phyloP scores from a whole-genome alignment of 108 stramenopile species.

The Nitzschia sp. region DNA sequence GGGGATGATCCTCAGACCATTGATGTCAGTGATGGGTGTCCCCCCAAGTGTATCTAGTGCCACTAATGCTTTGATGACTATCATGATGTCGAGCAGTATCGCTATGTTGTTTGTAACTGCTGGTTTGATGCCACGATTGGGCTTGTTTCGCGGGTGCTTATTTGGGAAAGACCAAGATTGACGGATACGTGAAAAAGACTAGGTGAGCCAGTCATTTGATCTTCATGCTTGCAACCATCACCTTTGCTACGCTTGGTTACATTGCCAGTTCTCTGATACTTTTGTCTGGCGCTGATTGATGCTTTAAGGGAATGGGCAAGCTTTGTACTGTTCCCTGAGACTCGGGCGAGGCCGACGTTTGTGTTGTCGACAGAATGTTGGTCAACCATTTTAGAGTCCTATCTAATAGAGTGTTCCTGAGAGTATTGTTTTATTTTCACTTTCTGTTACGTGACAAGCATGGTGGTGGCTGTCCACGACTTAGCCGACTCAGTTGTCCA shows the following conservation, averaged over 20 bases:
- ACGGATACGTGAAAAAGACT: conserved; percentile 62
- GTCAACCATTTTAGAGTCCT: background rate
- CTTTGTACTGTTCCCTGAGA: conserved; percentile 45
- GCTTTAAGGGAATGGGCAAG: conserved; percentile 53
- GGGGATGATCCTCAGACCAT: conserved; percentile 71
- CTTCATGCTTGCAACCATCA: conserved; percentile 58
- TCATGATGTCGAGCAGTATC: conserved; percentile 69
- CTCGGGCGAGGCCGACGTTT: conserved; percentile 9
- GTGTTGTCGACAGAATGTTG: conserved; percentile 9
- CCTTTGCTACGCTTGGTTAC: conserved; percentile 59
- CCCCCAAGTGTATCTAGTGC: conserved; percentile 67
- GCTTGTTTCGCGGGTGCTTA: conserved; percentile 60
- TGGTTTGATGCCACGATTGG: conserved; percentile 56
- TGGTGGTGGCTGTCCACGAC: no score
- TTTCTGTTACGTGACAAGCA: no score
- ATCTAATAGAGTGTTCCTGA: no score
- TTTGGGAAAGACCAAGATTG: conserved; percentile 64
- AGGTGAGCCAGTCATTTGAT: conserved; percentile 56
- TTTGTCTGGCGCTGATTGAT: conserved; percentile 47
- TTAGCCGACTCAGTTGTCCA: no score
- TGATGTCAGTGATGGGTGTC: conserved; percentile 77
- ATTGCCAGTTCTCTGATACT: conserved; percentile 50
- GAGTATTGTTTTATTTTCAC: no score
- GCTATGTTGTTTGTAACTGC: conserved; percentile 66
- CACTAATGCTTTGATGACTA: conserved; percentile 69